Evolutionary conservation across 106 monocot species (phyloP), one percentile per base, ranked within the genome.

Genomic region (Allium cepa): DNA sequence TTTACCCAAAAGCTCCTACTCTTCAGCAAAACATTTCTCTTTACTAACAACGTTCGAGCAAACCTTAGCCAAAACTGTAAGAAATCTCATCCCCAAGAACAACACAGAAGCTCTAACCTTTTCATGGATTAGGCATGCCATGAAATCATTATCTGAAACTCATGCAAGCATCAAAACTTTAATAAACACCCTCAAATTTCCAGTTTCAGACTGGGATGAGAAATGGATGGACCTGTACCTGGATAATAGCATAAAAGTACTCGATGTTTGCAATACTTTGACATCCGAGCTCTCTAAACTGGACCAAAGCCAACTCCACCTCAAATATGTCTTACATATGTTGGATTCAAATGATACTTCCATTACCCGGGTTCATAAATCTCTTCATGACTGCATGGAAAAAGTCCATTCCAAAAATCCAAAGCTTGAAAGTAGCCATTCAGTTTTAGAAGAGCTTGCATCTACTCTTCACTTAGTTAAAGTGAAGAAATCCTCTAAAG

Each of bases 161-260:
- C 95, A 96, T 57, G 70, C 26, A 9, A 74, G 73, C n/a, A 72
- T 96, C 49, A 79, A 84, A 17, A 58, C 57, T 36, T 73, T 96
- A 49, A 89, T 85, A 9, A 85, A 77, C 59, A 86, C 84, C 57
- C 92, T 92, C 61, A 73, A 84, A 64, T 84, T 97, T 60, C 96
- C 91, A 12, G 78, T 87, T 53, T 80, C 88, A 7, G 88, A 92
- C 57, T 97, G 96, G 96, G 92, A 97, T 58, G 76, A 86, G 49
- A 81, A 84, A 52, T 97, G 88, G 96, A 79, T 89, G 59, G 72
- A 91, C 57, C 72, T 84, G 52, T 96, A 96, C 71, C 80, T 96
- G 68, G 78, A 96, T 61, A 72, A 77, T 58, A 88, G 86, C 60
- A 72, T 96, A 27, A 96, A 96, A 64, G 61, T 96, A 50, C 91